These are phyloP conservation scores for Penicillium sp. DNA, from an alignment of 2,329 filamentous ascomycete species.

Conservation along the genomic window DNA sequence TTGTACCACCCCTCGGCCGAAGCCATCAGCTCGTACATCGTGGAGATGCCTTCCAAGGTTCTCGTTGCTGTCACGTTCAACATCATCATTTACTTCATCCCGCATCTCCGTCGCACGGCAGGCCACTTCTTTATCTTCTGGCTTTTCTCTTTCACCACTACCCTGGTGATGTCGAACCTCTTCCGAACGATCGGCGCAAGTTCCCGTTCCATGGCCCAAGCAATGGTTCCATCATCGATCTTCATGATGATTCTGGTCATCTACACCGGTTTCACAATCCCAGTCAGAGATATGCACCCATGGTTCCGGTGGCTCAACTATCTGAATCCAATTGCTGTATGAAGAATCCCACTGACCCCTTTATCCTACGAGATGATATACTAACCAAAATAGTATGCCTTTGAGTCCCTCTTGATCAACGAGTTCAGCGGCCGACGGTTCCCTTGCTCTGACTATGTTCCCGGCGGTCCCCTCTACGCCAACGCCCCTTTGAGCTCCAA, in stretches of 20 bases:
- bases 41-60: slow-evolving; percentile 82
- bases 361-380: background rate
- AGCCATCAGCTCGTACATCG: slow-evolving; percentile 82
- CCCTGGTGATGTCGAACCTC: slow-evolving; percentile 81
- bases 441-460: slow-evolving; percentile 54
- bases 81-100: slow-evolving; percentile 83
- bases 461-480: slow-evolving; percentile 51
- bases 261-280: slow-evolving; percentile 56
- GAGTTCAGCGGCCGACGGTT: slow-evolving; percentile 74
- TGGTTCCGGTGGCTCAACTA: slow-evolving; percentile 89
- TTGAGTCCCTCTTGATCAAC: slow-evolving; percentile 83
- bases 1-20: slow-evolving; percentile 92
- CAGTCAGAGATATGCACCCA: slow-evolving; percentile 68
- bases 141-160: slow-evolving; percentile 74
- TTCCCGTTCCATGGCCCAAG: slow-evolving; percentile 69
- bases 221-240: slow-evolving; percentile 61
- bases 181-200: slow-evolving; percentile 80
- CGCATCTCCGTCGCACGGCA: slow-evolving; percentile 74
- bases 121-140: slow-evolving; percentile 86
- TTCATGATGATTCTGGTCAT: slow-evolving; percentile 54
- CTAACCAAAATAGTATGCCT: slow-evolving; percentile 63
- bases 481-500: slow-evolving; percentile 47
- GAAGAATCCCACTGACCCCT: slow-evolving; percentile 2
- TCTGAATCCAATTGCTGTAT: slow-evolving; percentile 71
- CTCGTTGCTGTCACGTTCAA: slow-evolving; percentile 76